Evolutionary conservation across 2,329 filamentous ascomycete species (phyloP).

Genomic region (Sporothrix dimorphospora): DNA sequence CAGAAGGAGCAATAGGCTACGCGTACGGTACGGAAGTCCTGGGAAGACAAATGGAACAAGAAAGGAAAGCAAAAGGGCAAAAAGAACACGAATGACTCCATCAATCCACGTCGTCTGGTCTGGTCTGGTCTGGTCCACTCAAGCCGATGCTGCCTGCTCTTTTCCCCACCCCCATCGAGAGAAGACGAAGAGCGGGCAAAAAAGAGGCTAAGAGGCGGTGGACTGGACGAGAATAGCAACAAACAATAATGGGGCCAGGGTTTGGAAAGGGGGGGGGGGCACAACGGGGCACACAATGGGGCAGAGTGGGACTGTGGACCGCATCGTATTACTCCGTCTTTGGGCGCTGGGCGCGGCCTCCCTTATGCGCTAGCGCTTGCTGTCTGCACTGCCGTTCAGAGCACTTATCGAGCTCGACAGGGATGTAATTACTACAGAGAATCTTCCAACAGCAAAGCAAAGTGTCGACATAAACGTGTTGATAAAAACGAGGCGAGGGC

Average conservation of each 20-base stretch:
- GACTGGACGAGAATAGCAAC: constrained; percentile 25
- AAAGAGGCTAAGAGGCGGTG: background rate
- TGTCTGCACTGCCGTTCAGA: constrained; percentile 4
- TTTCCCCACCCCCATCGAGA: background rate
- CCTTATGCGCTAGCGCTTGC: background rate
- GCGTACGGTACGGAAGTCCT: background rate
- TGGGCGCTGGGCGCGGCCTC: background rate
- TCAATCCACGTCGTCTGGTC: background rate
- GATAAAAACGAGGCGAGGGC: background rate
- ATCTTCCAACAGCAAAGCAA: background rate
- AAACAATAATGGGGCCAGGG: background rate
- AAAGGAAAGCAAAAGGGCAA: background rate
- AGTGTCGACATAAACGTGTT: background rate
- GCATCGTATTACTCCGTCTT: background rate
- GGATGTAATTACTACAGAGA: background rate
- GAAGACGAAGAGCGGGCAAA: background rate
- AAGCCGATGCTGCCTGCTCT: background rate
- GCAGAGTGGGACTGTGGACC: background rate
- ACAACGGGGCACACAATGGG: constrained; percentile 1
- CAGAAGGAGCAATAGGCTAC: constrained; percentile 6
- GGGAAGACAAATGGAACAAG: background rate
- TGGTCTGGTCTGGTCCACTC: background rate
- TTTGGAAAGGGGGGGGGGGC: background rate
- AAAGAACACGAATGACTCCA: background rate
- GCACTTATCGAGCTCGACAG: background rate